Percentiles rank a stretch among this genome's conserved stretches.
phyloP scores from a whole-genome alignment of 2,329 filamentous ascomycete species.

The Aphanocladium album region DNA sequence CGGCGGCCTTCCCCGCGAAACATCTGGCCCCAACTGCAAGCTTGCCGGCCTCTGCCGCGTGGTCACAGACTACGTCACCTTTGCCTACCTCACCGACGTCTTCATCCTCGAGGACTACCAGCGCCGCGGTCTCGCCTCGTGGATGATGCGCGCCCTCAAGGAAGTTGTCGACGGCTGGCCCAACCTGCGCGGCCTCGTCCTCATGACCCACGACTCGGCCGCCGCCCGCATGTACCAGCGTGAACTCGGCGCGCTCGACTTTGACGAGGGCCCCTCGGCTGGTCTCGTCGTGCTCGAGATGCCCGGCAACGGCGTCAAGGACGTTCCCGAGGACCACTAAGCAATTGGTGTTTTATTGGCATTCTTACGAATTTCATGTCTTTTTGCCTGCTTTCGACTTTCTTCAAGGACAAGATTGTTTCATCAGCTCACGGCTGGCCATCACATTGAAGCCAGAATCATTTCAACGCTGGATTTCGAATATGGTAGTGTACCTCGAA shows the following conservation, averaged over 20 bases:
- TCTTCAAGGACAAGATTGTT: neutral
- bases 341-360: too few relatives aligned
- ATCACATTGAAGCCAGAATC: neutral
- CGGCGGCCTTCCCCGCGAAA: constrained; percentile 24
- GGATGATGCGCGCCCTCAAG: constrained; percentile 57
- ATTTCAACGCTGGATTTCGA: neutral
- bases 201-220: constrained; percentile 43
- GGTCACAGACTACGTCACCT: constrained; percentile 65
- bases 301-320: constrained; percentile 31
- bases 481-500: constrained; percentile 5
- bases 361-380: neutral
- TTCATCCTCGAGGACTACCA: constrained; percentile 58
- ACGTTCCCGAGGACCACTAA: constrained; percentile 27
- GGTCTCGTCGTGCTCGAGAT: constrained; percentile 39
- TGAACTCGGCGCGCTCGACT: constrained; percentile 41
- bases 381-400: neutral
- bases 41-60: constrained; percentile 45
- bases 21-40: constrained; percentile 26
- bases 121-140: constrained; percentile 57
- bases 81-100: constrained; percentile 64
- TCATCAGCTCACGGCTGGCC: neutral
- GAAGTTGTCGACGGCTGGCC: constrained; percentile 54
- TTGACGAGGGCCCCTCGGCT: constrained; percentile 36
- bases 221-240: constrained; percentile 42
- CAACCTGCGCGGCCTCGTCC: constrained; percentile 53